Conservation (phyloP, 2,329 filamentous ascomycete genomes). For the Xylariaceae sp. region DNA sequence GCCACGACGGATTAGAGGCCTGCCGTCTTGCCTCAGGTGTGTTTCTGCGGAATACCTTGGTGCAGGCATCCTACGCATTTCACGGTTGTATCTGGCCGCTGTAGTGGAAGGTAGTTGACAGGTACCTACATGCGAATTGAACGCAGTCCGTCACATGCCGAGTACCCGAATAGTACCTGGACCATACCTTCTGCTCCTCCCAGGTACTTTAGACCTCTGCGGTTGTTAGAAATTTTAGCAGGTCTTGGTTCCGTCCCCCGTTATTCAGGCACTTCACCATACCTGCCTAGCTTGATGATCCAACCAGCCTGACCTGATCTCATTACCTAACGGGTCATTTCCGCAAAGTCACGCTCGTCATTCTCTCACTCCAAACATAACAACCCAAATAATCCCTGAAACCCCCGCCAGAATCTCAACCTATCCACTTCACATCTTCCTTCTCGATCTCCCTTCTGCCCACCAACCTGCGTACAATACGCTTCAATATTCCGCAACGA, state of each 20-base stretch:
- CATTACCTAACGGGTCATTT: constrained; percentile 31
- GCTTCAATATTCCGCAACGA: constrained; percentile 19
- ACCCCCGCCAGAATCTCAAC: constrained; percentile 32
- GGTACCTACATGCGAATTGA: constrained; percentile 12
- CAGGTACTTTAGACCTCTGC: constrained; percentile 6
- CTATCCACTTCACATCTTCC: constrained; percentile 20
- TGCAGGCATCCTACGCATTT: constrained; percentile 4
- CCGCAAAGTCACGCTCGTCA: constrained; percentile 34
- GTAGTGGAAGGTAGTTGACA: constrained; percentile 5
- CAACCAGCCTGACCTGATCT: constrained; percentile 22
- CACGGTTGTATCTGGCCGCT: constrained; percentile 3
- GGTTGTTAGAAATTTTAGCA: constrained; percentile 19
- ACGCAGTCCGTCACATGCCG: constrained; percentile 2
- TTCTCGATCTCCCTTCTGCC: constrained; percentile 27
- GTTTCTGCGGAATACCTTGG: background rate
- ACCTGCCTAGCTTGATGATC: constrained; percentile 19
- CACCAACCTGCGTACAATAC: constrained; percentile 17
- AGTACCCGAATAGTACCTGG: constrained; percentile 12
- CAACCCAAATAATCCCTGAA: constrained; percentile 25
- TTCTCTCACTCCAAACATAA: constrained; percentile 26
- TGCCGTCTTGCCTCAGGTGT: constrained; percentile 3
- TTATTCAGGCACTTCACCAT: constrained; percentile 19
- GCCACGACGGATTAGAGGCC: background rate
- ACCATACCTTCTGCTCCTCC: constrained; percentile 5
- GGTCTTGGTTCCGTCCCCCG: constrained; percentile 18